Base-by-base conservation (phyloP, 139 green algal genomes). In the Prasinococcaceae sp. region DNA sequence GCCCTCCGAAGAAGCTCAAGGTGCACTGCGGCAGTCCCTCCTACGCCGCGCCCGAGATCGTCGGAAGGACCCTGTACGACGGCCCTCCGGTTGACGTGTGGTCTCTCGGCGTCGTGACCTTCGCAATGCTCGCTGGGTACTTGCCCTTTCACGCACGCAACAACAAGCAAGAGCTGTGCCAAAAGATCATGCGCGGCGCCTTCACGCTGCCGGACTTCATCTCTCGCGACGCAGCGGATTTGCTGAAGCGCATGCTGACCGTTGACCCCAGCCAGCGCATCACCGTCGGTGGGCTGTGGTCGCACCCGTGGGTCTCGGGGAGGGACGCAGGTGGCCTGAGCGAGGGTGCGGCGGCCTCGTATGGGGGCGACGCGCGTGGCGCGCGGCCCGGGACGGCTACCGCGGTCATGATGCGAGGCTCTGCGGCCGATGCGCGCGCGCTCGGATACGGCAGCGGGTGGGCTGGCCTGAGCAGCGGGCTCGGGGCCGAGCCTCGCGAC, bases 41-140 rank as follows among this genome's bases (percentile, higher is more conserved):
- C 17, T 70, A 70, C 35, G 61, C 61, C 2, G 61, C 61, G 38
- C 61, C 61, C 12, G 61, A 70, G 61, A 70, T 70, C 36, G 46
- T 70, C 17, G 30, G 44, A 17, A 22, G 61, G 14, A 51, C 36
- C 38, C 44, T 45, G 48, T 82, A 82, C 68, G 51, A 66, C 28
- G 74, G 66, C 20, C 65, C 61, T 0, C 67, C 63, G 0, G 70
- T 79, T 30, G 83, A 92, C 65, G 77, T 90, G 35, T 93, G 84
- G 84, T 75, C 50, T 36, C 54, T 82, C 36, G 84, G 84, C 9
- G 69, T 92, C 6, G 81, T 93, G 55, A 66, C 92, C 40, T 93
- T 92, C 70, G 84, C 79, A 36, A 90, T 86, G 76, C 45, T 93
- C 50, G 63, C 63, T 0, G 83, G 58, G 16, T 66, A 60, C 48